Evolutionary conservation across 202 grass and related monocot species (phyloP).

Genomic region (Brachypodium distachyon): DNA sequence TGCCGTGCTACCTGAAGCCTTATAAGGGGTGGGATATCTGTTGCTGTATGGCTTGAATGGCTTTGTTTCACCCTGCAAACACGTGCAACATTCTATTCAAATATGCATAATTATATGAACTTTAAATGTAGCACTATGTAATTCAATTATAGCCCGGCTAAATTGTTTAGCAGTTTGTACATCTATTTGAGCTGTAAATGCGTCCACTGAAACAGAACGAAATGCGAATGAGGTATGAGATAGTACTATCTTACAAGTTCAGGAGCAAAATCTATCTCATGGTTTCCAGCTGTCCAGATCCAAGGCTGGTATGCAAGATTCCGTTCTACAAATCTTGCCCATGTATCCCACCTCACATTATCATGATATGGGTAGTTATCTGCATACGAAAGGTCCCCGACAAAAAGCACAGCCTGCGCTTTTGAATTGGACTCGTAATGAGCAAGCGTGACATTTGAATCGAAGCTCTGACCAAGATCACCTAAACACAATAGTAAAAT

Average conservation of each 20-base stretch:
- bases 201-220: not conserved
- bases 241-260: constrained; percentile 48
- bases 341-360: constrained; percentile 92
- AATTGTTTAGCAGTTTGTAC: not conserved
- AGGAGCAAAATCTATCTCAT: constrained; percentile 85
- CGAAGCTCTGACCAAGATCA: constrained; percentile 77
- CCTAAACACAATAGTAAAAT: constrained; percentile 31
- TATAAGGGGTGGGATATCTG: constrained; percentile 66
- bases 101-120: not conserved
- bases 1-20: constrained; percentile 57
- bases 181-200: not conserved
- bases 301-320: constrained; percentile 85
- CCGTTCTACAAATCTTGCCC: constrained; percentile 82
- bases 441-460: constrained; percentile 64
- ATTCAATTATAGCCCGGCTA: not conserved
- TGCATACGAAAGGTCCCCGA: constrained; percentile 76
- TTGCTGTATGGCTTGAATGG: constrained; percentile 78
- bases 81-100: not conserved
- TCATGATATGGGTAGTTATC: constrained; percentile 76
- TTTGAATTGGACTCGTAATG: constrained; percentile 70
- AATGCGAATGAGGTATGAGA: not conserved
- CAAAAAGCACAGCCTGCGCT: constrained; percentile 59
- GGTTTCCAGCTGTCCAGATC: constrained; percentile 94
- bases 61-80: constrained; percentile 62
- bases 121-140: not conserved